phyloP scores from a whole-genome alignment of 1,284 basidiomycete genomes.

The Heliocybe sulcata region DNA sequence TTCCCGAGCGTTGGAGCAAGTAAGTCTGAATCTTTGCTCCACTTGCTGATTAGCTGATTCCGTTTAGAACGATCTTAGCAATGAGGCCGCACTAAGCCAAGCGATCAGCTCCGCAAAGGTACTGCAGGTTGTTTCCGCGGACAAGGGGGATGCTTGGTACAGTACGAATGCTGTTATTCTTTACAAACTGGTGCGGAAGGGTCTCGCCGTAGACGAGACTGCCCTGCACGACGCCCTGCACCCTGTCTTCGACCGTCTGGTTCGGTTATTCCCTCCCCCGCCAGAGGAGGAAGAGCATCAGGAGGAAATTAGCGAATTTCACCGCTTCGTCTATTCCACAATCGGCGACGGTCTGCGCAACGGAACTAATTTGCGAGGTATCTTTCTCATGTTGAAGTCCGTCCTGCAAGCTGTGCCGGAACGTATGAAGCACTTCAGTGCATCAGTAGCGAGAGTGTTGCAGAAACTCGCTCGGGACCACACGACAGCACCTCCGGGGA shows the following conservation, averaged over 20 bases:
- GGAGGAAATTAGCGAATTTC: conserved; percentile 70
- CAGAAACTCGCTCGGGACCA: conserved; percentile 89
- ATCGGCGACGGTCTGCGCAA: conserved; percentile 82
- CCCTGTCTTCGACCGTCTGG: conserved; percentile 82
- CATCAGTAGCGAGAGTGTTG: conserved; percentile 78
- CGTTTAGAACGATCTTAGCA: conserved; percentile 65
- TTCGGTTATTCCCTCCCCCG: conserved; percentile 77
- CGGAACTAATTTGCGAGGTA: conserved; percentile 69
- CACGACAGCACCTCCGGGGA: conserved; percentile 45
- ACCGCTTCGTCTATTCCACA: conserved; percentile 68
- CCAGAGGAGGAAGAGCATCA: conserved; percentile 73
- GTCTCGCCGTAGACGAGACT: conserved; percentile 73
- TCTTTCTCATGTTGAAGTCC: conserved; percentile 83
- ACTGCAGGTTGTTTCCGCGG: conserved; percentile 79
- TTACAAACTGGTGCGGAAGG: conserved; percentile 87
- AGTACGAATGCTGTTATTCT: conserved; percentile 69
- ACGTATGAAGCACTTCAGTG: conserved; percentile 78
- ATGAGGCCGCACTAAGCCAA: conserved; percentile 56
- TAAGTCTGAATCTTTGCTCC: conserved; percentile 25
- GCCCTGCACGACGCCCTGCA: conserved; percentile 74
- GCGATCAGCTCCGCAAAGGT: conserved; percentile 87
- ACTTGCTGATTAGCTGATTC: conserved; percentile 6
- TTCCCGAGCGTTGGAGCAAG: conserved; percentile 75
- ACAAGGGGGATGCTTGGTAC: conserved; percentile 86
- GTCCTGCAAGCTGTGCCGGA: conserved; percentile 83